Conservation (phyloP, 2,329 filamentous ascomycete genomes). For the Dothiorella sarmentorum region DNA sequence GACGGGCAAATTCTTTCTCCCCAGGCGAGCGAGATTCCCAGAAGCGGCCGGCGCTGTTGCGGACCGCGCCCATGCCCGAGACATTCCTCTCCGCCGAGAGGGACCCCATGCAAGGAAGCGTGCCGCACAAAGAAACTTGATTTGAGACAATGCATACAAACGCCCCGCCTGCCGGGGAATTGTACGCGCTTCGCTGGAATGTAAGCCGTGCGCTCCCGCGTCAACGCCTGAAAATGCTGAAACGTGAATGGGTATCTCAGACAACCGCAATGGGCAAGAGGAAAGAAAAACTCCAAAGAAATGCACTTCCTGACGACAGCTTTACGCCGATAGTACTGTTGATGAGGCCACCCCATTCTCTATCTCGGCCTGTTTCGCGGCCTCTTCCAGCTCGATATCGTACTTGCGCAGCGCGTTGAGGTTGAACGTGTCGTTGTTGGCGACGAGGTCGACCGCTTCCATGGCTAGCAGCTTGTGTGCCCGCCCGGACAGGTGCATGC, state of each 20-base stretch:
- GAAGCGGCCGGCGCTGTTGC: constrained; percentile 31
- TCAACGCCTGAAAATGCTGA: constrained; percentile 20
- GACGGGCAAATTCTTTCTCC: constrained; percentile 20
- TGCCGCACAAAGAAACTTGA: constrained; percentile 25
- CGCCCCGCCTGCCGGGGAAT: constrained; percentile 15
- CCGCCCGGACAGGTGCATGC: constrained; percentile 32
- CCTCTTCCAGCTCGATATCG: constrained; percentile 8
- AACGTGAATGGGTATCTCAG: constrained; percentile 19
- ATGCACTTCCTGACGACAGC: constrained; percentile 10
- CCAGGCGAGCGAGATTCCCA: constrained; percentile 23
- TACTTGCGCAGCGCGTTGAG: constrained; percentile 23
- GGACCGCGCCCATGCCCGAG: constrained; percentile 27
- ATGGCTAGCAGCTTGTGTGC: constrained; percentile 36
- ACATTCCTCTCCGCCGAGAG: constrained; percentile 33
- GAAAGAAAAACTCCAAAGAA: constrained; percentile 11
- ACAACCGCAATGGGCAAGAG: neutral
- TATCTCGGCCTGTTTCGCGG: neutral
- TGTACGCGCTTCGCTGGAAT: constrained; percentile 17
- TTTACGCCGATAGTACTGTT: neutral
- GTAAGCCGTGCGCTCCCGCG: constrained; percentile 11
- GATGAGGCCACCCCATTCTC: neutral
- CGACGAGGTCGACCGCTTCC: constrained; percentile 33
- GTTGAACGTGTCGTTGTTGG: constrained; percentile 32
- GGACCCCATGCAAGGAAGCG: constrained; percentile 33
- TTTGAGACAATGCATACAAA: constrained; percentile 20